Evolutionary conservation across 495 filamentous ascomycete species (phyloP), one percentile per base, ranked within the genome.

Genomic region (Neurospora sp.): DNA sequence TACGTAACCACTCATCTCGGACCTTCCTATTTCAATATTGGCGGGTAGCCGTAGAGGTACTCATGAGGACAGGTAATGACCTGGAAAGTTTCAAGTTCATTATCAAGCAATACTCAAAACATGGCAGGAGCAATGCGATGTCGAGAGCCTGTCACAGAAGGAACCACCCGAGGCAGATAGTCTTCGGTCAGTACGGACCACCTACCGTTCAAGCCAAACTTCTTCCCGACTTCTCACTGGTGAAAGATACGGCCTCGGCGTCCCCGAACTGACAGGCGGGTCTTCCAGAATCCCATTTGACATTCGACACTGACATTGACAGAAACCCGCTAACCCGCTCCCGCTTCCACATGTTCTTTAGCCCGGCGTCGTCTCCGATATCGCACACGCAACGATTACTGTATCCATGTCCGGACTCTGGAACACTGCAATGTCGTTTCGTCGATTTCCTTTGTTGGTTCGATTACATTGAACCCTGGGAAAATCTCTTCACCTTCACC

Each of bases 401-500:
- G 20, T 12, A 61, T 61, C 53, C 53, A 53, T 53, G 53, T 31
- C 42, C 42, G 3, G 42, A 8, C 42, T 44, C n/a, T 48, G 27
- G 22, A 61, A 61, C 53, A 53, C 27, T 61, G 17, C 42, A 16
- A 5, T 8, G 53, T 17, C 27, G 14, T 27, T 59, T 53, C 8
- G 8, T 35, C 31, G 31, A 20, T 45, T 37, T 8, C 31, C 6
- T 65, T 17, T 27, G 22, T 17, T 35, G 12, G 27, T 17, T 65
- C 27, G 53, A 65, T 59, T 6, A 16, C 22, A 65, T 35, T 65
- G 27, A 65, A 65, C 53, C 53, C 53, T 65, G 53, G 53, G 27
- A 65, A 65, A 65, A 65, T 65, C 53, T 65, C 53, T 65, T 65
- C 53, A 65, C 53, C 53, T 65, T 65, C 53, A 65, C 53, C 53